phyloP scores from a whole-genome alignment of 495 filamentous ascomycete genomes.

The Hypoxylon subgilvum region DNA sequence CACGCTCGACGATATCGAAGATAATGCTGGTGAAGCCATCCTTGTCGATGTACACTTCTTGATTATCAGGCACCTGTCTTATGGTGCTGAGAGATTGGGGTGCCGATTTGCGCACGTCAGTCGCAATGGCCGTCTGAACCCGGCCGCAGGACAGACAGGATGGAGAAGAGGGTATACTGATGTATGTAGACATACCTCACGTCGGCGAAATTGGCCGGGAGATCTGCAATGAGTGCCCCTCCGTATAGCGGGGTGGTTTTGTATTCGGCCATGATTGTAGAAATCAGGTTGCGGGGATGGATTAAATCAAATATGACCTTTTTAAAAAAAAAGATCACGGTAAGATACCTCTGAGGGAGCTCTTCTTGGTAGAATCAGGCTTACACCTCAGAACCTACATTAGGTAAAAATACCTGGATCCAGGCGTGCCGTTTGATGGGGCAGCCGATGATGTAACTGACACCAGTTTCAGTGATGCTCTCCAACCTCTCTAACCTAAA shows the following conservation, averaged over 20 bases:
- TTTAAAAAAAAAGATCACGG: too few species aligned
- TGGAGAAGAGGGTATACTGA: too few species aligned
- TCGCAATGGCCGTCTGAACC: not conserved
- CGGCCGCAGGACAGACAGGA: not conserved
- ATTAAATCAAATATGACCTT: too few species aligned
- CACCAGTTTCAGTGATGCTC: not conserved
- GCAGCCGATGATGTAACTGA: constrained; percentile 37
- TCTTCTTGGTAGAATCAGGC: not conserved
- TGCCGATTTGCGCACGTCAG: constrained; percentile 9
- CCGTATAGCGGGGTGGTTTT: constrained; percentile 73
- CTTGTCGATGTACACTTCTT: constrained; percentile 90
- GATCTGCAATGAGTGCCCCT: constrained; percentile 74
- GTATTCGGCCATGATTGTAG: constrained; percentile 50
- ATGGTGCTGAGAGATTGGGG: constrained; percentile 63
- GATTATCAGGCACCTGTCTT: constrained; percentile 90
- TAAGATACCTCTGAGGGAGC: not conserved
- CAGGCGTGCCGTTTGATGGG: too few species aligned
- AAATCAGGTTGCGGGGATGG: not conserved
- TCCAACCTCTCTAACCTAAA: not conserved
- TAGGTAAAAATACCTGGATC: too few species aligned
- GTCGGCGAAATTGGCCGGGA: constrained; percentile 78
- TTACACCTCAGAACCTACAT: too few species aligned
- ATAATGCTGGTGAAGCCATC: constrained; percentile 79
- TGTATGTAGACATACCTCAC: constrained; percentile 66
- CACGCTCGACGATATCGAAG: constrained; percentile 83